These are phyloP conservation scores for Aspergillus arachidicola DNA, from an alignment of 2,329 filamentous ascomycete species.

Conservation along the genomic window DNA sequence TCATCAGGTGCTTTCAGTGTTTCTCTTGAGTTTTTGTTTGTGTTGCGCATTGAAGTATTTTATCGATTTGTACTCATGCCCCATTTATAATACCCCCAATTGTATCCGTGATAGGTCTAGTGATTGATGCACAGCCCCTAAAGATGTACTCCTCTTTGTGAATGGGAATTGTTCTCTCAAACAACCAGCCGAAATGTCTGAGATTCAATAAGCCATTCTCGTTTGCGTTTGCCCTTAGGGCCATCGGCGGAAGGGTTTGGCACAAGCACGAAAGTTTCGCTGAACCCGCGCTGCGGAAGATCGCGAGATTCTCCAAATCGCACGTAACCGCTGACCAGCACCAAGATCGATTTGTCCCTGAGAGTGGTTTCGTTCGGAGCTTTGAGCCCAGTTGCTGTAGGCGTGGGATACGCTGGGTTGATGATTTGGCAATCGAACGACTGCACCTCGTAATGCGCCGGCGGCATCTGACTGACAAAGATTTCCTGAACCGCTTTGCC, in stretches of 20 bases:
- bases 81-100: not conserved
- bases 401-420: constrained; percentile 68
- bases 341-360: constrained; percentile 68
- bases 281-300: constrained; percentile 69
- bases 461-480: constrained; percentile 67
- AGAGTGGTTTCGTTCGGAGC: constrained; percentile 44
- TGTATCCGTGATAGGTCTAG: not conserved
- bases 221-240: constrained; percentile 57
- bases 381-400: constrained; percentile 43
- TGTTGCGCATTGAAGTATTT: constrained; percentile 2
- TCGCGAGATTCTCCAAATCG: constrained; percentile 66
- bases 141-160: not conserved
- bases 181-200: constrained; percentile 68
- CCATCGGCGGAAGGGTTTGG: constrained; percentile 62
- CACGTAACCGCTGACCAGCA: constrained; percentile 74
- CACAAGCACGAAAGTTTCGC: constrained; percentile 78
- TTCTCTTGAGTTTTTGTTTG: constrained; percentile 3
- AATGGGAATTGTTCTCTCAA: constrained; percentile 27
- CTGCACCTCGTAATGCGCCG: constrained; percentile 71
- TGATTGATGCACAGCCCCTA: not conserved
- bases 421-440: constrained; percentile 77
- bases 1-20: not conserved
- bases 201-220: constrained; percentile 68
- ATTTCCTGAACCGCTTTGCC: constrained; percentile 68
- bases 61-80: constrained; percentile 1